A percentile compares a stretch with the other conserved stretches of the same genome.
These are phyloP conservation scores for Cystobasidium pallidum DNA, from an alignment of 1,284 basidiomycete species.

Conservation along the genomic window DNA sequence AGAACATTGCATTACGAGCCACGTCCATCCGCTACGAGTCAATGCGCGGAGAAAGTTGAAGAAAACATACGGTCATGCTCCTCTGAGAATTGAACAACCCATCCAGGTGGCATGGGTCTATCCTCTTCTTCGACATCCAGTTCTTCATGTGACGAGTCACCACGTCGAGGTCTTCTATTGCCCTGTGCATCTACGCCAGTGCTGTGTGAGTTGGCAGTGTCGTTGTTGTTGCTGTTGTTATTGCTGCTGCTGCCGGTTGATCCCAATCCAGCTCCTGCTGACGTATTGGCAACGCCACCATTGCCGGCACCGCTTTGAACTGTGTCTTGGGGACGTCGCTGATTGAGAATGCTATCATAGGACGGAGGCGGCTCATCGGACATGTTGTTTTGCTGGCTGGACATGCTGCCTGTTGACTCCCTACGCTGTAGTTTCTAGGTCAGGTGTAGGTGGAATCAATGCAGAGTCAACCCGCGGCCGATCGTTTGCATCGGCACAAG, in stretches of 20 bases:
- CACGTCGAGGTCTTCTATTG: conserved; percentile 7
- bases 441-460: not conserved
- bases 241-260: not conserved
- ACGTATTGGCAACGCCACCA: conserved; percentile 16
- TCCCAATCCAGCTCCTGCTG: conserved; percentile 1
- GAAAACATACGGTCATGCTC: conserved; percentile 61
- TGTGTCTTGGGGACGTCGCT: conserved; percentile 2
- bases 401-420: conserved; percentile 5
- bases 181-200: conserved; percentile 14
- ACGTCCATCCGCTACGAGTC: no score
- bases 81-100: conserved; percentile 69
- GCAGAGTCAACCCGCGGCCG: not conserved
- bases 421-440: not conserved
- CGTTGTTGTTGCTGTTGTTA: not conserved
- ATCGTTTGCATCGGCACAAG: no score
- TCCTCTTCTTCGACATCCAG: conserved; percentile 43
- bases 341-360: conserved; percentile 9
- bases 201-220: conserved; percentile 8
- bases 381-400: not conserved
- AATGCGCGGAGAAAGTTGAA: no score
- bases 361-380: conserved; percentile 33
- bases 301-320: not conserved
- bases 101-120: conserved; percentile 65
- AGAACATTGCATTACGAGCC: no score
- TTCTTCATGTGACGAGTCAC: conserved; percentile 20